Conservation (phyloP, 352 stramenopile species). For the Globisporangium perplexum region DNA sequence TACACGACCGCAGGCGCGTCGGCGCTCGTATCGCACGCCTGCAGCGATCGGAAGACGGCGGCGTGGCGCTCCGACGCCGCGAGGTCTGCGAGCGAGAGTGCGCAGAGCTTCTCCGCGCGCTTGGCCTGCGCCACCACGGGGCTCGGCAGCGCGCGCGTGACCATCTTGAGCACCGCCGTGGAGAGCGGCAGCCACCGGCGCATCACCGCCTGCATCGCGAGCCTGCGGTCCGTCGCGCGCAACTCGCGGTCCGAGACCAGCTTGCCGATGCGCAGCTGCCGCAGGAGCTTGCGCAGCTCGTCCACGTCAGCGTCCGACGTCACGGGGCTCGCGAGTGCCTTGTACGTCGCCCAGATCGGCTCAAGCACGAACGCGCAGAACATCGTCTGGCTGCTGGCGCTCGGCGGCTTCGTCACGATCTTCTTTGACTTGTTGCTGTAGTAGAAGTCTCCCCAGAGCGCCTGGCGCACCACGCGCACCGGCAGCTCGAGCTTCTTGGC, state of each 20-base stretch:
- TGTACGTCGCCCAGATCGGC: conserved; percentile 88
- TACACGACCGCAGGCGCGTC: conserved; percentile 83
- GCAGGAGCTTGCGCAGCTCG: conserved; percentile 51
- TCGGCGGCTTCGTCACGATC: conserved; percentile 75
- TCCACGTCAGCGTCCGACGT: conserved; percentile 43
- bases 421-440: conserved; percentile 91
- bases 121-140: conserved; percentile 67
- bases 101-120: conserved; percentile 67
- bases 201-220: conserved; percentile 69
- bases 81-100: conserved; percentile 24
- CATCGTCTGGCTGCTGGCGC: conserved; percentile 75
- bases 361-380: conserved; percentile 92
- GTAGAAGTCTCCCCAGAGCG: conserved; percentile 91
- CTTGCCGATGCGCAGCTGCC: conserved; percentile 62
- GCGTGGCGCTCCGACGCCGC: conserved; percentile 24
- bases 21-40: conserved; percentile 44
- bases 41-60: conserved; percentile 42
- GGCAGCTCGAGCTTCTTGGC: conserved; percentile 68
- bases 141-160: conserved; percentile 79
- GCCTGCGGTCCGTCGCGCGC: conserved; percentile 57
- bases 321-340: conserved; percentile 37
- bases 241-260: conserved; percentile 66
- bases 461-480: conserved; percentile 53
- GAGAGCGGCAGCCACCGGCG: conserved; percentile 89
- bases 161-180: conserved; percentile 86